phyloP scores from a whole-genome alignment of 768 basidiomycete species.

The Auriscalpium orientale region DNA sequence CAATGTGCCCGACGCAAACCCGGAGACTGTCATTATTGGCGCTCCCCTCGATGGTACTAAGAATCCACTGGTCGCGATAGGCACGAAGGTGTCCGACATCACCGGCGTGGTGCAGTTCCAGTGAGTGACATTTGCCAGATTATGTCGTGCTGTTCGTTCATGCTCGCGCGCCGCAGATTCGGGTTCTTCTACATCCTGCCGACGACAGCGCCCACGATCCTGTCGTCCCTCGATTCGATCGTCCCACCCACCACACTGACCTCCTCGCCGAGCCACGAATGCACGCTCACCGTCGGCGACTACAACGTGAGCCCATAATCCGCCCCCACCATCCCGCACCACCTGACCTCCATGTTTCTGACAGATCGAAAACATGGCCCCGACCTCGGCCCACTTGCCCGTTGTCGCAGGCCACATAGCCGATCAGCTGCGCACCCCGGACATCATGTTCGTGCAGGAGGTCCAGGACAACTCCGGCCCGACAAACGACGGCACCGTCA shows the following conservation, averaged over 20 bases:
- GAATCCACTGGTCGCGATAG: slow-evolving; percentile 42
- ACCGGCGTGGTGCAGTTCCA: slow-evolving; percentile 49
- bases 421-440: slow-evolving; percentile 40
- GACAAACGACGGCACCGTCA: slow-evolving; percentile 45
- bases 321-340: too few relatives aligned
- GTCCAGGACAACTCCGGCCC: slow-evolving; percentile 53
- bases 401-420: slow-evolving; percentile 47
- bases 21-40: slow-evolving; percentile 50
- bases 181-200: slow-evolving; percentile 55
- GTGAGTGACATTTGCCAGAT: slow-evolving; percentile 18
- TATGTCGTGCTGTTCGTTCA: neutral
- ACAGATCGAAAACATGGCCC: slow-evolving; percentile 51
- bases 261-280: slow-evolving; percentile 24
- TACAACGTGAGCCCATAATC: slow-evolving; percentile 39
- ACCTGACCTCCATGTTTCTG: too few relatives aligned
- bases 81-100: slow-evolving; percentile 39
- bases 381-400: slow-evolving; percentile 39
- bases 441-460: slow-evolving; percentile 58
- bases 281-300: slow-evolving; percentile 46
- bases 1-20: slow-evolving; percentile 48
- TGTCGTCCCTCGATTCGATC: slow-evolving; percentile 28
- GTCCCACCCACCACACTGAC: slow-evolving; percentile 34
- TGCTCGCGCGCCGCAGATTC: neutral
- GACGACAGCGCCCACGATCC: slow-evolving; percentile 42
- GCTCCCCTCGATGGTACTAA: slow-evolving; percentile 44